Evolutionary conservation across 768 basidiomycete species (phyloP).

Genomic region (Auriscalpium microsporum): DNA sequence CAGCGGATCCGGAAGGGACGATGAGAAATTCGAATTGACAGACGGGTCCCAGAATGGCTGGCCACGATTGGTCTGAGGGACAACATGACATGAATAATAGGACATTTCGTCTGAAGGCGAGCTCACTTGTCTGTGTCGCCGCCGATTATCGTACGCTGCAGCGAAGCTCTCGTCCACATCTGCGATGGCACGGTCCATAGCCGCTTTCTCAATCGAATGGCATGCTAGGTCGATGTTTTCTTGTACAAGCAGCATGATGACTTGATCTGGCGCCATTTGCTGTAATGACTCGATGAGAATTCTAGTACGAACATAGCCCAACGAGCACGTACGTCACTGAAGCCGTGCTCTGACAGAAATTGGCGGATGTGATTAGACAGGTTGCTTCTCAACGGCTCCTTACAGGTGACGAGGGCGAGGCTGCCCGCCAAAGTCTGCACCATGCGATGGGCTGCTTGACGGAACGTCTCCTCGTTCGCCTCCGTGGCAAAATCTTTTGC

Average conservation of each 20-base stretch:
- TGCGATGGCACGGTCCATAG: slow-evolving; percentile 89
- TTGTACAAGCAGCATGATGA: slow-evolving; percentile 68
- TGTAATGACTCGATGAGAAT: slow-evolving; percentile 16
- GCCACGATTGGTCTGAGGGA: slow-evolving; percentile 45
- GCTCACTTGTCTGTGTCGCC: slow-evolving; percentile 78
- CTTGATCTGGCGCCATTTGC: slow-evolving; percentile 76
- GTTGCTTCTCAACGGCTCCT: slow-evolving; percentile 91
- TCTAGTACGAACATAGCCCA: slow-evolving; percentile 3
- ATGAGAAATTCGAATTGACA: slow-evolving; percentile 57
- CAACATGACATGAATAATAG: background rate
- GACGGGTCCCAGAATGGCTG: slow-evolving; percentile 91
- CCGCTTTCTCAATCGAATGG: slow-evolving; percentile 90
- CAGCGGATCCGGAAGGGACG: slow-evolving; percentile 78
- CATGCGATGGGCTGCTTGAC: slow-evolving; percentile 91
- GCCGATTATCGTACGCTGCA: slow-evolving; percentile 71
- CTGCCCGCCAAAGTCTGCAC: slow-evolving; percentile 95
- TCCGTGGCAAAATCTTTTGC: slow-evolving; percentile 96
- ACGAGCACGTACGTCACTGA: slow-evolving; percentile 56
- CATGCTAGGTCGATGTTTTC: slow-evolving; percentile 95
- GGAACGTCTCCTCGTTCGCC: slow-evolving; percentile 80
- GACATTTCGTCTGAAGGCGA: background rate
- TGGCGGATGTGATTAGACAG: slow-evolving; percentile 84
- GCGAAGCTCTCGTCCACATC: slow-evolving; percentile 91
- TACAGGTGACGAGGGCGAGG: slow-evolving; percentile 94
- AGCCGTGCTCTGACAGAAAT: slow-evolving; percentile 78